Conservation (phyloP, 495 filamentous ascomycete genomes). For the Aspergillus incahuasiensis region DNA sequence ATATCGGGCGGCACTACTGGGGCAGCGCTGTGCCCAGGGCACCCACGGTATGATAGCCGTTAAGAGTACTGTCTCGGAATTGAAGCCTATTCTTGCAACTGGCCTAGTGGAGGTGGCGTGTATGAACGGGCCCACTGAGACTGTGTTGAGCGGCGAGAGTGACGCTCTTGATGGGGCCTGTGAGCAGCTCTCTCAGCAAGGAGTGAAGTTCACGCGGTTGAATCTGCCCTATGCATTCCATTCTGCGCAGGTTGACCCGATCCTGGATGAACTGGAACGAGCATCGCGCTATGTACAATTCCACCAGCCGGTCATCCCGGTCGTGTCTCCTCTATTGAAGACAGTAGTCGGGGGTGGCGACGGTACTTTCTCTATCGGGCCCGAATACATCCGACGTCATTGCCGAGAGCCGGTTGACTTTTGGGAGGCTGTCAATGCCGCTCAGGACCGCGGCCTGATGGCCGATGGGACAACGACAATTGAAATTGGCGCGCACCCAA, state of each 20-base stretch:
- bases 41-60: conserved; percentile 40
- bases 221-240: conserved; percentile 53
- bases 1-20: background rate
- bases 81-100: too few relatives aligned
- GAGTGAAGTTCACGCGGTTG: conserved; percentile 28
- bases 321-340: too few relatives aligned
- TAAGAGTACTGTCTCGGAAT: conserved; percentile 22
- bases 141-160: conserved; percentile 60
- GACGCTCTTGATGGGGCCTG: conserved; percentile 16
- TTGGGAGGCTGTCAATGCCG: too few relatives aligned
- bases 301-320: too few relatives aligned
- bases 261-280: too few relatives aligned
- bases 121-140: conserved; percentile 55
- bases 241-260: conserved; percentile 47
- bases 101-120: conserved; percentile 47
- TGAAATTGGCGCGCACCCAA: conserved; percentile 37
- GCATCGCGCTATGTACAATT: too few relatives aligned
- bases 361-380: too few relatives aligned
- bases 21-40: background rate
- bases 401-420: too few relatives aligned
- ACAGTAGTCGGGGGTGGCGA: too few relatives aligned
- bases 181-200: too few relatives aligned
- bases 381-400: too few relatives aligned
- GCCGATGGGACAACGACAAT: conserved; percentile 31
- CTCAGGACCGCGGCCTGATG: too few relatives aligned